These are phyloP conservation scores for Ustilago nuda DNA, from an alignment of 1,284 basidiomycete species.

Conservation along the genomic window DNA sequence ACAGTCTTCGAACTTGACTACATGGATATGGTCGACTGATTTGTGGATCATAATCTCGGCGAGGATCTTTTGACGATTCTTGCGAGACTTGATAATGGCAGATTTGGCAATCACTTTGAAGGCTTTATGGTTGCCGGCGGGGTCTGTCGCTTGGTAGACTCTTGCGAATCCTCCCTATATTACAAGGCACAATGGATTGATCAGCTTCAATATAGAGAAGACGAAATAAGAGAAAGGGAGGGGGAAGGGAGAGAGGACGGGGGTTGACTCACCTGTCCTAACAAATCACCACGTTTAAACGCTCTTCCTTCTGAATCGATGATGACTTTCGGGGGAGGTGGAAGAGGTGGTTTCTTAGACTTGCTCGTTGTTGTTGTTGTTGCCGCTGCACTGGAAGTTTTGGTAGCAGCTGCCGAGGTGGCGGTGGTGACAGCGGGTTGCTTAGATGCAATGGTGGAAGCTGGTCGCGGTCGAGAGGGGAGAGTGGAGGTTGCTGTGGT, in stretches of 20 bases:
- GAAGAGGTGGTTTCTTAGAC: slow-evolving; percentile 60
- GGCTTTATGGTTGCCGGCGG: slow-evolving; percentile 67
- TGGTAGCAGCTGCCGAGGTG: slow-evolving; percentile 17
- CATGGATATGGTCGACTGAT: slow-evolving; percentile 89
- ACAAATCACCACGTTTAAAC: slow-evolving; percentile 58
- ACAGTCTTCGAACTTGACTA: slow-evolving; percentile 91
- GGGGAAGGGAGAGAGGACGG: not conserved
- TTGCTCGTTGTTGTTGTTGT: slow-evolving; percentile 11
- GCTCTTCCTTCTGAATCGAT: slow-evolving; percentile 55
- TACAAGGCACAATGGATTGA: not conserved
- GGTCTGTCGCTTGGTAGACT: slow-evolving; percentile 67
- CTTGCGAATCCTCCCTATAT: slow-evolving; percentile 69
- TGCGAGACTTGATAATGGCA: slow-evolving; percentile 69
- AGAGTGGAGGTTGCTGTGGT: slow-evolving; percentile 17
- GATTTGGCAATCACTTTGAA: slow-evolving; percentile 71
- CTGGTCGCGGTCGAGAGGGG: slow-evolving; percentile 29
- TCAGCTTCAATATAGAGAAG: not conserved
- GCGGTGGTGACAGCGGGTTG: slow-evolving; percentile 9
- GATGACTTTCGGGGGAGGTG: slow-evolving; percentile 62
- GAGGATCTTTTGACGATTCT: slow-evolving; percentile 78
- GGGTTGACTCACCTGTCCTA: slow-evolving; percentile 55
- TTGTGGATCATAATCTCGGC: slow-evolving; percentile 99
- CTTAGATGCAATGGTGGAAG: slow-evolving; percentile 28
- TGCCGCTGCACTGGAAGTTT: slow-evolving; percentile 3
- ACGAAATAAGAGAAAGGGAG: not conserved